phyloP scores from a whole-genome alignment of 164 flowering plant species.

The Liquidambar formosana region DNA sequence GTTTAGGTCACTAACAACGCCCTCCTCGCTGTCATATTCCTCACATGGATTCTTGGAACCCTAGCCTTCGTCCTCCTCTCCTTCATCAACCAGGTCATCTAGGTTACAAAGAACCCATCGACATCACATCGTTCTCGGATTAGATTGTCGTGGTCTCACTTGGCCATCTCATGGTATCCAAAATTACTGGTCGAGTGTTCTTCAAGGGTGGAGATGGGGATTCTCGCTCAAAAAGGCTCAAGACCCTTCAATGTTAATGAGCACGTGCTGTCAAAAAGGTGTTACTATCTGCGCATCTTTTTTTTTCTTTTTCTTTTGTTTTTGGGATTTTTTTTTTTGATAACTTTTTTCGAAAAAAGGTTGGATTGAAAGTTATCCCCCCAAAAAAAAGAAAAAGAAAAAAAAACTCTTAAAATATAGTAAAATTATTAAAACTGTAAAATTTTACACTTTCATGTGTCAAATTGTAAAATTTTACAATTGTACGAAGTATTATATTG shows the following conservation, averaged over 20 bases:
- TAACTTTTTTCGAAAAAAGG: too few relatives aligned
- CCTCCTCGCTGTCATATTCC: slow-evolving; percentile 5
- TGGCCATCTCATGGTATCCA: slow-evolving; percentile 14
- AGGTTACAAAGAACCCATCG: slow-evolving; percentile 7
- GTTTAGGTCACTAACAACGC: slow-evolving; percentile 11
- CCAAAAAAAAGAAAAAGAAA: too few relatives aligned
- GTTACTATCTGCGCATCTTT: too few relatives aligned
- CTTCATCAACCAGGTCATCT: slow-evolving; percentile 10
- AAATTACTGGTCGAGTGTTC: background rate
- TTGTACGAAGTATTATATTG: too few relatives aligned
- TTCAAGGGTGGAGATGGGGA: background rate
- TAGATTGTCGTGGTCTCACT: slow-evolving; percentile 13
- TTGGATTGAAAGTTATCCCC: too few relatives aligned
- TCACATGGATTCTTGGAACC: slow-evolving; percentile 9
- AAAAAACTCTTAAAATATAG: too few relatives aligned
- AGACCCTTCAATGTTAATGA: slow-evolving; percentile 14
- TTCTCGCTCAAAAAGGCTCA: slow-evolving; percentile 12
- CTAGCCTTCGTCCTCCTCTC: slow-evolving; percentile 1
- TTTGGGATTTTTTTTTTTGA: too few relatives aligned
- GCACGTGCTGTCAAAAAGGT: slow-evolving; percentile 15
- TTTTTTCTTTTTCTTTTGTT: too few relatives aligned
- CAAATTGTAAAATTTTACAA: too few relatives aligned
- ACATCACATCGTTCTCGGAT: slow-evolving; percentile 8
- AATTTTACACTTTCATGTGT: too few relatives aligned
- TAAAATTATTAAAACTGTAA: too few relatives aligned